Base-by-base conservation (phyloP, 768 basidiomycete genomes). In the Pleurotus djamor region DNA sequence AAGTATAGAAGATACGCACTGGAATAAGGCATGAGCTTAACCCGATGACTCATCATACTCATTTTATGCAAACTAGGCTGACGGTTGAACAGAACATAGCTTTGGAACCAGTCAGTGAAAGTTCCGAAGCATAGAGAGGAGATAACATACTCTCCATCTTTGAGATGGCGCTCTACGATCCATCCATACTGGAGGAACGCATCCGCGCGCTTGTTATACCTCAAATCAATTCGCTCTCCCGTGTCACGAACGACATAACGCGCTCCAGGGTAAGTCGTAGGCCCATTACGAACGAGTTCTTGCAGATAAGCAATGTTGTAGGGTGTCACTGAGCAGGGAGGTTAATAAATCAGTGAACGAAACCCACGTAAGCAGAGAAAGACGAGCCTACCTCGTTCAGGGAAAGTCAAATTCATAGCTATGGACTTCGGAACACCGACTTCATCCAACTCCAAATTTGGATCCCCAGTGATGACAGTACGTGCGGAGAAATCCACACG, bases 1-100 rank as follows among this genome's bases (percentile, higher is more conserved):
- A 21, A 34, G 41, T 14, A 57, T 48, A 28, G 33, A 41, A 34
- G 4, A 10, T 6, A 83, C 94, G 72, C 67, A 96, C 94, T 98
- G 17, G 96, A 98, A 74, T 98, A 98, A 10, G 93, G 92, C 95
- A 98, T 97, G 61, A 98, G 77, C 68, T 91, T 94, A 34, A 98
- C 92, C 37, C 96, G 87, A 77, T 98, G 97, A 73, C 92, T 92
- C 97, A 98, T 98, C 97, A 98, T 98, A 81, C 94, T 96, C 97
- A 98, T 98, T 75, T 99, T 99, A 74, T 99, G 97, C 73, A 98
- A 75, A 83, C 88, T 92, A 9, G 97, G 97, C 70, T 99, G 97
- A 56, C 97, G 96, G 72, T 99, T 98, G 79, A 99, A 98, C 55
- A 99, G 77, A 17, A 98, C 92, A 65, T 80, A 95, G 68, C 93